A percentile compares a stretch with the other conserved stretches of the same genome.
Evolutionary conservation across 148 eudicot genomes (phyloP).

Genomic region (Chenopodium berlandieri): DNA sequence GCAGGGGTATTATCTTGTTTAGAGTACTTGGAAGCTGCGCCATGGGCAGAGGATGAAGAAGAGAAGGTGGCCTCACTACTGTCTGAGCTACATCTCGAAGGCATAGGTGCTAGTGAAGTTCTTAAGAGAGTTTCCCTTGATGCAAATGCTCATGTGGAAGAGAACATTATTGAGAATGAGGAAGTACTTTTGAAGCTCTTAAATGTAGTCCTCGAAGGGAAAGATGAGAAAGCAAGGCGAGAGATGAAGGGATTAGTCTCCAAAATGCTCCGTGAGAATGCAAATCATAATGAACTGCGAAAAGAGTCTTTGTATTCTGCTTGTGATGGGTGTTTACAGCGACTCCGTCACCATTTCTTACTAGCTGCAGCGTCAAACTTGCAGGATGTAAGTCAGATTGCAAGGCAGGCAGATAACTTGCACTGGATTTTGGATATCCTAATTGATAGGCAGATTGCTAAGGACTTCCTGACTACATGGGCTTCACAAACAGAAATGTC

Average conservation of each 20-base stretch:
- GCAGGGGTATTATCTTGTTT: slow-evolving; percentile 90
- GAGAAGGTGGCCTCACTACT: slow-evolving; percentile 76
- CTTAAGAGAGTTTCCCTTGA: slow-evolving; percentile 80
- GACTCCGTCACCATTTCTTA: slow-evolving; percentile 52
- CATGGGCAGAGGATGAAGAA: slow-evolving; percentile 98
- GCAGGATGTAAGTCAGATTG: slow-evolving; percentile 60
- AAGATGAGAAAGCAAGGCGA: slow-evolving; percentile 92
- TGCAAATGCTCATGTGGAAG: slow-evolving; percentile 36
- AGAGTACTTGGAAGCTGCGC: slow-evolving; percentile 97
- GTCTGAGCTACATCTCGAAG: slow-evolving; percentile 78
- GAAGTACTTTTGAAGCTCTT: slow-evolving; percentile 78
- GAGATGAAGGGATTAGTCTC: slow-evolving; percentile 86
- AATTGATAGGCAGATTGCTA: slow-evolving; percentile 79
- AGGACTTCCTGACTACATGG: slow-evolving; percentile 75
- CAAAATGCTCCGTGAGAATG: slow-evolving; percentile 82
- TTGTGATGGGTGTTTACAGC: slow-evolving; percentile 69
- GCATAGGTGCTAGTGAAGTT: slow-evolving; percentile 71
- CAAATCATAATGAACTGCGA: slow-evolving; percentile 62
- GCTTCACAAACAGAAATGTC: slow-evolving; percentile 71
- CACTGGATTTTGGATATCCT: slow-evolving; percentile 87
- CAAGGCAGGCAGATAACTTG: slow-evolving; percentile 83
- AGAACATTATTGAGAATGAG: slow-evolving; percentile 46
- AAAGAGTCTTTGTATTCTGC: slow-evolving; percentile 83
- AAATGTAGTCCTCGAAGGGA: slow-evolving; percentile 86
- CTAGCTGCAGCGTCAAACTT: slow-evolving; percentile 51